These are phyloP conservation scores for Macrolepiota albuminosa DNA, from an alignment of 768 basidiomycete species.

Conservation along the genomic window DNA sequence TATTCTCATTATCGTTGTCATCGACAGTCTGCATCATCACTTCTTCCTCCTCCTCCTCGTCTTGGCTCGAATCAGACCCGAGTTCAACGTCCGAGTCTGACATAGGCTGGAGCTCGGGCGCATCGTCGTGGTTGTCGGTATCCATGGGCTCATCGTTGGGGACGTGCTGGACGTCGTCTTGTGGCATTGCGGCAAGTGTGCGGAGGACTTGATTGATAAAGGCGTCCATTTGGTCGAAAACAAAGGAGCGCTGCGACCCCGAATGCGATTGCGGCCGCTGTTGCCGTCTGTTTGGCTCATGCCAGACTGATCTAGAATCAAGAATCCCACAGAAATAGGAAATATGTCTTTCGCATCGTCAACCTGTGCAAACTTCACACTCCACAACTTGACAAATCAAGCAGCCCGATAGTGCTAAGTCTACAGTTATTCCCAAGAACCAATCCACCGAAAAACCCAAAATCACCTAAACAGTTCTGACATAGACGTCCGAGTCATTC, in stretches of 20 bases:
- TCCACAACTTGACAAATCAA: too few species aligned
- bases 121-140: constrained; percentile 20
- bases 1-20: constrained; percentile 22
- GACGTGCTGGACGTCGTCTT: neutral
- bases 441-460: too few species aligned
- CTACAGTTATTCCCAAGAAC: too few species aligned
- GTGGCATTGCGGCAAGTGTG: neutral
- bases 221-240: constrained; percentile 4
- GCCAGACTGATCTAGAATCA: constrained; percentile 2
- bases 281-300: neutral
- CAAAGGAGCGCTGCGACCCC: neutral
- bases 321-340: neutral
- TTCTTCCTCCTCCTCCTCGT: constrained; percentile 14
- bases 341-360: too few species aligned
- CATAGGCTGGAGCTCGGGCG: constrained; percentile 38
- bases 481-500: too few species aligned
- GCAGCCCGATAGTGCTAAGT: too few species aligned
- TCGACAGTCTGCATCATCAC: constrained; percentile 24
- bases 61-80: constrained; percentile 17
- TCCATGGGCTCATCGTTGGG: neutral
- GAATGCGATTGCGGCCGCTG: neutral
- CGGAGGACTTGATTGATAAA: constrained; percentile 9
- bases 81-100: constrained; percentile 30
- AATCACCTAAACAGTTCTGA: too few species aligned
- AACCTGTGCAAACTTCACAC: too few species aligned